Evolutionary conservation across 177 flowering plant genomes (phyloP).

Genomic region (Vitis hybrid): DNA sequence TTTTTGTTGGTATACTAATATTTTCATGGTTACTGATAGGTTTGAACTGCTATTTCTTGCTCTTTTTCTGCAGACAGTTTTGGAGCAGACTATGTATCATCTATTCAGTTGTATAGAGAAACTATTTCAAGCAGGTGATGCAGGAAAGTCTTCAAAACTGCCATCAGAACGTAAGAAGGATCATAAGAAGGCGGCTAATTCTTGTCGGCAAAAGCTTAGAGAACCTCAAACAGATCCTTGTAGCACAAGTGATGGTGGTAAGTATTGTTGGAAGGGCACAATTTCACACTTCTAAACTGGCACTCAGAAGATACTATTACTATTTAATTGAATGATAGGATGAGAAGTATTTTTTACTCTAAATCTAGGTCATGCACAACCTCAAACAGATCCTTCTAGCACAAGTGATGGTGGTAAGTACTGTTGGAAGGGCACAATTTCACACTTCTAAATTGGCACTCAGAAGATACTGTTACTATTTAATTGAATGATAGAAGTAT

Average conservation of each 20-base stretch:
- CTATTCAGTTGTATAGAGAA: constrained; percentile 50
- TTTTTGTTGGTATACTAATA: too few relatives aligned
- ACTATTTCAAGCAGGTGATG: constrained; percentile 27
- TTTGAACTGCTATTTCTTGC: not conserved
- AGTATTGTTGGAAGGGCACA: constrained; percentile 9
- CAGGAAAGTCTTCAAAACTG: constrained; percentile 18
- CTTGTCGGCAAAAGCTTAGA: constrained; percentile 18
- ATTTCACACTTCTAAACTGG: not conserved
- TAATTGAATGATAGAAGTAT: not conserved
- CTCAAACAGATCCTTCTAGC: constrained; percentile 27
- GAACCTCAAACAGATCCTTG: constrained; percentile 32
- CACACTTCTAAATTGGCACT: not conserved
- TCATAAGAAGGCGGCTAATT: constrained; percentile 4
- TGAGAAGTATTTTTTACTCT: not conserved
- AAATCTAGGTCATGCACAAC: constrained; percentile 4
- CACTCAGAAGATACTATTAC: not conserved
- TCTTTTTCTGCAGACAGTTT: constrained; percentile 25
- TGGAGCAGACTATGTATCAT: constrained; percentile 51
- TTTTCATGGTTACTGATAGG: not conserved
- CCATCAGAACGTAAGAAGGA: constrained; percentile 21
- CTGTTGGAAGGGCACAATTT: not conserved
- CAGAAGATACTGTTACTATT: not conserved
- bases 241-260: constrained; percentile 28
- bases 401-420: constrained; percentile 33
- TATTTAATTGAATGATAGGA: not conserved